Evolutionary conservation across 306 rosid species (phyloP), one percentile per base, ranked within the genome.

Genomic region (Phaseolus lunatus): DNA sequence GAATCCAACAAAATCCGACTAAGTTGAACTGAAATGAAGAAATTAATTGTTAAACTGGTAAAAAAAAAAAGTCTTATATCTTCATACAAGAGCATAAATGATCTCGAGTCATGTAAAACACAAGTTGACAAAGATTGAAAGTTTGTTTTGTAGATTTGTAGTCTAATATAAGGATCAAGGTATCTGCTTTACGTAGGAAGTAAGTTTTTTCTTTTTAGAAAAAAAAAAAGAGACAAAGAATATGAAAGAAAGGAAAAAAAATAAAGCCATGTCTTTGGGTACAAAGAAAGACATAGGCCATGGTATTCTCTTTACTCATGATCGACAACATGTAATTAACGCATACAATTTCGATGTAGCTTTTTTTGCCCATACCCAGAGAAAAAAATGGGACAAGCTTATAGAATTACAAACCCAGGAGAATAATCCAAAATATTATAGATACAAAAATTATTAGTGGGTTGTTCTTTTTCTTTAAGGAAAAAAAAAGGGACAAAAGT

Each of bases 181-280:
- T 31, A 84, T 86, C 78, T 71, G 24, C 72, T 84, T 84, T 86
- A 66, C 81, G 56, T 74, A 39, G 23, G 63, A 70, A 56, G 5
- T 22, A 74, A 80, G 81, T 61, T 5, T 47, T 54, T 72, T 22
- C 48, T 5, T 27, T 33, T 20, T 24, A 66, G 5, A 39, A 39
- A 39, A 39, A 39, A 37, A 9, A 9, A 4, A n/a, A n/a, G n/a
- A 13, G 13, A 9, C 0, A 20, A 9, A 19, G 22, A 26, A 59
- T 15, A 26, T 58, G 37, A 26, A 26, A 18, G 19, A 59, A 44
- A 3, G 19, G 2, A 14, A 9, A 11, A 57, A 1, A 45, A 48
- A 29, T 5, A 33, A 73, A 35, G 22, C 31, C 9, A 7, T n/a
- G 15, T 43, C 10, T 57, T 39, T 43, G 4, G 9, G 20, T 72